phyloP scores from a whole-genome alignment of 352 stramenopile genomes.

The Chrysophaeum taylorii region DNA sequence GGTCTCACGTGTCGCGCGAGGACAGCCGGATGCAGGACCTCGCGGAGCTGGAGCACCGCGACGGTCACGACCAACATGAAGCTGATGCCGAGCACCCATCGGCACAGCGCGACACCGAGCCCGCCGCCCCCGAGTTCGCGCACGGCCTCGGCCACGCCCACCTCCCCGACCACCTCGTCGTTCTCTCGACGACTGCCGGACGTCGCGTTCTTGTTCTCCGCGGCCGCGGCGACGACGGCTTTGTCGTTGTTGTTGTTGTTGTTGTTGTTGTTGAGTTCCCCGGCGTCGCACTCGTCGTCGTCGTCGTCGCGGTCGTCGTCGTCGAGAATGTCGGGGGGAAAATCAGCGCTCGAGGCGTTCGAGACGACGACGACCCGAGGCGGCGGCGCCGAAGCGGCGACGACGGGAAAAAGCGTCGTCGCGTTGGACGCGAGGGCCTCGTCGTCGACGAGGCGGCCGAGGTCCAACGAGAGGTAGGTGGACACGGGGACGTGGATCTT shows the following conservation, averaged over 20 bases:
- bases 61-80: slow-evolving; percentile 92
- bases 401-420: too few species aligned
- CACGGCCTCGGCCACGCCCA: neutral
- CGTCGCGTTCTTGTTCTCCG: slow-evolving; percentile 67
- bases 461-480: neutral
- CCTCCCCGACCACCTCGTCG: neutral
- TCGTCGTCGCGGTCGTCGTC: too few species aligned
- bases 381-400: neutral
- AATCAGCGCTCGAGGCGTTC: too few species aligned
- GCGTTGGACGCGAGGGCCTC: neutral
- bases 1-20: slow-evolving; percentile 54
- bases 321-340: too few species aligned
- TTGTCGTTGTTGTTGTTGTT: too few species aligned
- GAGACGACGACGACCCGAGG: too few species aligned
- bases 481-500: too few species aligned
- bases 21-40: slow-evolving; percentile 82
- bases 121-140: neutral
- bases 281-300: neutral
- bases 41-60: slow-evolving; percentile 48
- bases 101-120: slow-evolving; percentile 77
- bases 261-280: too few species aligned
- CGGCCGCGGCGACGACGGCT: too few species aligned
- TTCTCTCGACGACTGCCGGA: too few species aligned
- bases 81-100: slow-evolving; percentile 92
- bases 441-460: too few species aligned